These are phyloP conservation scores for Penicillium parvum DNA, from an alignment of 495 filamentous ascomycete species.

Conservation along the genomic window DNA sequence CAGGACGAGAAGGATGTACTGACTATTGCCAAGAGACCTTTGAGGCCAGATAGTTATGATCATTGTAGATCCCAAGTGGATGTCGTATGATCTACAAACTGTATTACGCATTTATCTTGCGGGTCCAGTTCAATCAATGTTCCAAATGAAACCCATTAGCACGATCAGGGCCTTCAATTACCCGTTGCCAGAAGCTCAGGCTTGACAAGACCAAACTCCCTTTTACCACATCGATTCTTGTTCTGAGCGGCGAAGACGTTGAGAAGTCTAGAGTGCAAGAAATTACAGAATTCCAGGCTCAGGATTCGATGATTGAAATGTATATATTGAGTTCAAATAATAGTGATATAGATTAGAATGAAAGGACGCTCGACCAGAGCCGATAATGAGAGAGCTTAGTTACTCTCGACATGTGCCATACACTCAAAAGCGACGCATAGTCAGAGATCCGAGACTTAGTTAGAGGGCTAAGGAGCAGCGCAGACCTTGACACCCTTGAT, in stretches of 20 bases:
- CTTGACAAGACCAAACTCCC: too few species aligned
- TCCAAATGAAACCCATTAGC: too few species aligned
- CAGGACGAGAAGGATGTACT: not conserved
- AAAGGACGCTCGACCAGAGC: not conserved
- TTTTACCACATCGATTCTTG: too few species aligned
- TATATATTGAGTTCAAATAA: not conserved
- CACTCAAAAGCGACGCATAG: not conserved
- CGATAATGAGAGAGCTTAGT: not conserved
- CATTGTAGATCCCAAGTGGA: not conserved
- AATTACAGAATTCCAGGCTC: too few species aligned
- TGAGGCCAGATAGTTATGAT: not conserved
- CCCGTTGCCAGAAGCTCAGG: too few species aligned
- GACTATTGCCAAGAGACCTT: not conserved
- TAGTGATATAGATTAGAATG: not conserved
- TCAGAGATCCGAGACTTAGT: too few species aligned
- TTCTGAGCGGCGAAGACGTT: too few species aligned
- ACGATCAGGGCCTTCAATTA: too few species aligned
- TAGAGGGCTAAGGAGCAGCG: constrained; percentile 5
- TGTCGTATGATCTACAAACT: not conserved
- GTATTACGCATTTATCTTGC: not conserved
- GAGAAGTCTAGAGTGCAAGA: too few species aligned
- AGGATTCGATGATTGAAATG: too few species aligned
- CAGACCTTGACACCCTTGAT: constrained; percentile 9
- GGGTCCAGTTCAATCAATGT: too few species aligned
- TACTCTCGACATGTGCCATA: not conserved